phyloP scores from a whole-genome alignment of 2,329 filamentous ascomycete genomes.

The Ascochyta fabae region DNA sequence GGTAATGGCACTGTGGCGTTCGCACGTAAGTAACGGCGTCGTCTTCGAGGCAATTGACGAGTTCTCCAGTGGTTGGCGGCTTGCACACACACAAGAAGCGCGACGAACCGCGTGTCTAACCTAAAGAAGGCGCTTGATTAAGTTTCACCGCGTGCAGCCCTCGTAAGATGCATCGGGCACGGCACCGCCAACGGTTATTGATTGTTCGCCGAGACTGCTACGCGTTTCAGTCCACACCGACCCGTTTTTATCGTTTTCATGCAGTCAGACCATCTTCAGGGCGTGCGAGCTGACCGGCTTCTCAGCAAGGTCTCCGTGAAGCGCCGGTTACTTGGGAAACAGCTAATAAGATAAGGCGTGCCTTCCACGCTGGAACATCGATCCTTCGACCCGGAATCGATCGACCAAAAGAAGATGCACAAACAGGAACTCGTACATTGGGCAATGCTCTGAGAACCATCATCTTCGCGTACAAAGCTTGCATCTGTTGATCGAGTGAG shows the following conservation, averaged over 20 bases:
- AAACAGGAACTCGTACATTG: background rate
- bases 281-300: slow-evolving; percentile 12
- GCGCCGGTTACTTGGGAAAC: slow-evolving; percentile 15
- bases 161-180: slow-evolving; percentile 16
- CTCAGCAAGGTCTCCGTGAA: slow-evolving; percentile 9
- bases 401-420: background rate
- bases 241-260: slow-evolving; percentile 20
- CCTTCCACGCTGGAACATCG: background rate
- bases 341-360: background rate
- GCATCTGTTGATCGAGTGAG: background rate
- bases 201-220: slow-evolving; percentile 15
- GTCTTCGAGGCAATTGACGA: slow-evolving; percentile 29
- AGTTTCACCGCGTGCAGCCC: slow-evolving; percentile 22
- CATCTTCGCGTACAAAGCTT: background rate
- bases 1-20: background rate
- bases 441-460: background rate
- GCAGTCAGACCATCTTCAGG: slow-evolving; percentile 16
- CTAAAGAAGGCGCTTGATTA: slow-evolving; percentile 19
- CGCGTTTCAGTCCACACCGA: slow-evolving; percentile 18
- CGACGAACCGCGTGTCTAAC: slow-evolving; percentile 30
- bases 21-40: background rate
- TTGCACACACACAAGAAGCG: slow-evolving; percentile 27
- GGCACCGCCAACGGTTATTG: slow-evolving; percentile 14
- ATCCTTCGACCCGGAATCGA: background rate
- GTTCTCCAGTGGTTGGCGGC: slow-evolving; percentile 17